Evolutionary conservation across 176 grass and related monocot species (phyloP).

Genomic region (Oryza longistaminata): DNA sequence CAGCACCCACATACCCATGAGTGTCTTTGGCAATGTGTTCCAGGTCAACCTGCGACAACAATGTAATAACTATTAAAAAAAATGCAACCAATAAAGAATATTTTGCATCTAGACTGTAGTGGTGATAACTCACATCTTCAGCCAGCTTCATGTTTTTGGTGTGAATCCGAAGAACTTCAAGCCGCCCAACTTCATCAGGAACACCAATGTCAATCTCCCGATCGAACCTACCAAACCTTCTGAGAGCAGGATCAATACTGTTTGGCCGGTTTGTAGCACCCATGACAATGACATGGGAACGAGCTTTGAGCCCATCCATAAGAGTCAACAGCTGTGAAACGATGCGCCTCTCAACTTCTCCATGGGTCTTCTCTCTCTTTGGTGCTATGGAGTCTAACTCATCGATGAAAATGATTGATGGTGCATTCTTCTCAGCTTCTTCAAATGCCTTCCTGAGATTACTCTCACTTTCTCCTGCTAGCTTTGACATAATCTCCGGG

Average conservation of each 20-base stretch:
- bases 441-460: conserved; percentile 93
- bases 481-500: conserved; percentile 88
- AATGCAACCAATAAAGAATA: neutral
- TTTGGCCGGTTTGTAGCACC: conserved; percentile 86
- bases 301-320: conserved; percentile 81
- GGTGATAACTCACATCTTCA: conserved; percentile 64
- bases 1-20: conserved; percentile 86
- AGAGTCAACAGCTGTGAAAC: conserved; percentile 87
- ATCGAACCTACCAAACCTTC: conserved; percentile 83
- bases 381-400: conserved; percentile 84
- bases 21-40: conserved; percentile 73
- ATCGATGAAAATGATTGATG: conserved; percentile 87
- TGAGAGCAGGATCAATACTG: conserved; percentile 83
- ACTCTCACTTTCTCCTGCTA: conserved; percentile 85
- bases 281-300: conserved; percentile 87
- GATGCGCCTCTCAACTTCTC: conserved; percentile 80
- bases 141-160: conserved; percentile 92
- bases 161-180: conserved; percentile 86
- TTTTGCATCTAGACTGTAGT: neutral
- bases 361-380: conserved; percentile 84
- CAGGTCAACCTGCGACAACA: conserved; percentile 66
- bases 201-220: conserved; percentile 90
- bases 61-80: neutral
- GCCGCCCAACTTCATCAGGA: conserved; percentile 81
- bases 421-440: conserved; percentile 90